Percentiles rank a stretch among this genome's conserved stretches.
These are phyloP conservation scores for Theobroma cacao DNA, from an alignment of 345 rosid genomes.

Conservation along the genomic window DNA sequence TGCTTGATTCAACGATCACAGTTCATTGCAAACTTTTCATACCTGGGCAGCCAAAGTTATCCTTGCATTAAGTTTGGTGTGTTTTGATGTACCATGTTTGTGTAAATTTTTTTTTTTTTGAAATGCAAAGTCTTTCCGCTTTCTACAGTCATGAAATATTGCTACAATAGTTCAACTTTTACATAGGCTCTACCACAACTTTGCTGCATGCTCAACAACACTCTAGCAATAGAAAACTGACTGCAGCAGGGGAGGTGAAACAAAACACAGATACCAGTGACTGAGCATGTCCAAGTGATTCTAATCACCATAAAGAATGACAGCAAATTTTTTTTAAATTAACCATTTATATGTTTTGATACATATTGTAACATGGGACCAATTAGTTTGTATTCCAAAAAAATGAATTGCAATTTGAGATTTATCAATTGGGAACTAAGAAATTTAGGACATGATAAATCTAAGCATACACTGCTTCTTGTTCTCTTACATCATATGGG, in stretches of 20 bases:
- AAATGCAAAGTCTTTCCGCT: neutral
- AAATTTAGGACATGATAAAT: neutral
- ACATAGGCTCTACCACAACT: neutral
- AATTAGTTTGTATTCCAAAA: conserved; percentile 9
- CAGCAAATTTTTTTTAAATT: neutral
- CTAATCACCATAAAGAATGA: neutral
- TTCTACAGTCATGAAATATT: neutral
- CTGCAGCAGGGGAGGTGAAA: neutral
- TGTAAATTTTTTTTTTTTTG: too few relatives aligned
- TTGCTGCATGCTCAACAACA: too few relatives aligned
- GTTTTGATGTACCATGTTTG: too few relatives aligned
- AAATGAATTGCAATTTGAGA: neutral
- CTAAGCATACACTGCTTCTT: conserved; percentile 41
- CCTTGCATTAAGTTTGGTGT: too few relatives aligned
- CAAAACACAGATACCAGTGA: neutral
- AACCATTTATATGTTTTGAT: neutral
- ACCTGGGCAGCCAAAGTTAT: too few relatives aligned
- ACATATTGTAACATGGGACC: conserved; percentile 10
- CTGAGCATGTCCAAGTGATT: neutral
- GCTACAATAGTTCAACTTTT: neutral
- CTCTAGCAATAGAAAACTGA: neutral
- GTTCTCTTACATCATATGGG: conserved; percentile 46
- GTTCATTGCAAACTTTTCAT: too few relatives aligned
- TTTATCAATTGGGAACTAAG: neutral
- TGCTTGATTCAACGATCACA: too few relatives aligned